Evolutionary conservation across 2,329 filamentous ascomycete species (phyloP).

Genomic region (Fusarium napiforme): DNA sequence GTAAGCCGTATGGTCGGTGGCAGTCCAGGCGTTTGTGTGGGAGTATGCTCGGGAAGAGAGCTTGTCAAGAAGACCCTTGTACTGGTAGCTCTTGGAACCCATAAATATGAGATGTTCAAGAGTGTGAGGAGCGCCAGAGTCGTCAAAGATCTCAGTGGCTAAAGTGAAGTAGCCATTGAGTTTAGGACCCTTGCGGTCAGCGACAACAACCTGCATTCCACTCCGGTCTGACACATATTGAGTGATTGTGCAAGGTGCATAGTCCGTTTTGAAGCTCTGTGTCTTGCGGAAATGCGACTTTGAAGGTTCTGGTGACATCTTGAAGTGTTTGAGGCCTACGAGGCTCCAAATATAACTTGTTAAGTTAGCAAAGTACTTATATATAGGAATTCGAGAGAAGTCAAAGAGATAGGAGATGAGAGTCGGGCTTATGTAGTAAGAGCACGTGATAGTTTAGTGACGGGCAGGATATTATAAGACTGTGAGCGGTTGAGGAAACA

Average conservation of each 20-base stretch:
- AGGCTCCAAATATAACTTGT: conserved; percentile 38
- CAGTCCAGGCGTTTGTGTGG: conserved; percentile 95
- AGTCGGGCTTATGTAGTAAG: background rate
- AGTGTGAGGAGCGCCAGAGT: conserved; percentile 91
- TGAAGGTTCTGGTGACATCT: conserved; percentile 65
- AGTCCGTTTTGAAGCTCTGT: conserved; percentile 88
- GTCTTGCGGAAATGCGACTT: conserved; percentile 80
- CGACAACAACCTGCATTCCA: conserved; percentile 93
- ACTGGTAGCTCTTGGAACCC: conserved; percentile 92
- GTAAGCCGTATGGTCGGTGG: conserved; percentile 95
- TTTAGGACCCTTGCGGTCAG: conserved; percentile 94
- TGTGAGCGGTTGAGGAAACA: background rate
- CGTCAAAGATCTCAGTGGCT: conserved; percentile 96
- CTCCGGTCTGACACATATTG: conserved; percentile 97
- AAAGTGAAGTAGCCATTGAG: conserved; percentile 94
- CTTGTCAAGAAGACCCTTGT: conserved; percentile 95
- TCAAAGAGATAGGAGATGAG: background rate
- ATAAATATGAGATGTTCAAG: conserved; percentile 87
- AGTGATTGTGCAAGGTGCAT: conserved; percentile 86
- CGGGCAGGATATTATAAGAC: background rate
- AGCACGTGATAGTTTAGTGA: background rate
- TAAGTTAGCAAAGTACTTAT: conserved; percentile 17
- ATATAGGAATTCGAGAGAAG: background rate
- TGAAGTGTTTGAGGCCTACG: conserved; percentile 30
- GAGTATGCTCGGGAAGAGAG: conserved; percentile 94